A percentile compares a stretch with the other conserved stretches of the same genome.
Evolutionary conservation across 306 rosid species (phyloP).

Genomic region (Fragaria iinumae): DNA sequence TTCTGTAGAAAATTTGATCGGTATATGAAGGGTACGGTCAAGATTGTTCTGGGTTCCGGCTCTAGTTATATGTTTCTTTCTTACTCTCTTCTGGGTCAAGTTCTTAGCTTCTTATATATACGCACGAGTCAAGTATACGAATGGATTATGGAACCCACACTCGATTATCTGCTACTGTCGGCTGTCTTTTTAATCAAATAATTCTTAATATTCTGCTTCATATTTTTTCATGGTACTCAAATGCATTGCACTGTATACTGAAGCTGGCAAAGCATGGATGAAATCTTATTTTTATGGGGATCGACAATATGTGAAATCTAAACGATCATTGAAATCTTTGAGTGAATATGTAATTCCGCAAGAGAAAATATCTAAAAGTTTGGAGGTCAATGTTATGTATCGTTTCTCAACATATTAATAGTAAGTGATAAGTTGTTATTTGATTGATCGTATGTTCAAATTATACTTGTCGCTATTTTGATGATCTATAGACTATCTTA

Average conservation of each 20-base stretch:
- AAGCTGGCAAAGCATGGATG: slow-evolving; percentile 22
- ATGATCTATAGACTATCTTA: no score
- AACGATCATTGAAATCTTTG: neutral
- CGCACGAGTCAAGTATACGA: slow-evolving; percentile 8
- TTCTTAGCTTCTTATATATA: neutral
- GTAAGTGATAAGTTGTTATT: no score
- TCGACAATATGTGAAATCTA: neutral
- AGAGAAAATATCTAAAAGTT: neutral
- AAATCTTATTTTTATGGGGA: neutral
- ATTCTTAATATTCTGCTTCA: neutral
- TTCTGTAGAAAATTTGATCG: neutral
- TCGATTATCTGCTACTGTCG: slow-evolving; percentile 15
- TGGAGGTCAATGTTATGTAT: neutral
- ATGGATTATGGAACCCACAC: slow-evolving; percentile 16
- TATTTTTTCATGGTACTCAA: neutral
- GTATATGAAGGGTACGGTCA: neutral
- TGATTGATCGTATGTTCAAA: no score
- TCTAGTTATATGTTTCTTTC: neutral
- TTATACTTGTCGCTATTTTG: no score
- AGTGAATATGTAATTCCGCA: neutral
- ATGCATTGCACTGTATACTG: neutral
- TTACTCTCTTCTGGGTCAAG: neutral
- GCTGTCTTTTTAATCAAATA: neutral
- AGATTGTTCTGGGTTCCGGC: neutral
- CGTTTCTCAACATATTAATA: no score